A percentile compares a stretch with the other conserved stretches of the same genome.
phyloP scores from a whole-genome alignment of 1,284 basidiomycete genomes.

The Fistulinella cinereoalba region DNA sequence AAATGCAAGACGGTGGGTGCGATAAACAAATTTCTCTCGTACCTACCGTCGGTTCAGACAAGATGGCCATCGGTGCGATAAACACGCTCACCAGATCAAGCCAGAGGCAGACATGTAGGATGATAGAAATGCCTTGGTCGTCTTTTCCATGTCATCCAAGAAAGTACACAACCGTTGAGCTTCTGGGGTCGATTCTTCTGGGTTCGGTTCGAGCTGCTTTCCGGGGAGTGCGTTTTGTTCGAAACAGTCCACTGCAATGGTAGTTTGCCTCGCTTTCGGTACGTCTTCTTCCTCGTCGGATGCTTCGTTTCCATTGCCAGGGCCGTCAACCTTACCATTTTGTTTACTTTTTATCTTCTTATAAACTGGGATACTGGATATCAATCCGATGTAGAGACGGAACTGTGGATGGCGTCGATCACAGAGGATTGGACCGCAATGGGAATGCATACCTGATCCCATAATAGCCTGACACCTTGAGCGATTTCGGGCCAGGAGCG shows the following conservation, averaged over 20 bases:
- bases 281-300: slow-evolving; percentile 29
- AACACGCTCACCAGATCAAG: slow-evolving; percentile 40
- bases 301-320: slow-evolving; percentile 17
- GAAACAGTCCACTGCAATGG: slow-evolving; percentile 27
- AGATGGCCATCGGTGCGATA: neutral
- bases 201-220: slow-evolving; percentile 28
- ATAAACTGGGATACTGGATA: slow-evolving; percentile 27
- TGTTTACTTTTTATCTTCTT: no score
- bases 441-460: slow-evolving; percentile 42
- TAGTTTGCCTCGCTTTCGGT: slow-evolving; percentile 23
- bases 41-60: slow-evolving; percentile 22
- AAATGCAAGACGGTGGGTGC: slow-evolving; percentile 46
- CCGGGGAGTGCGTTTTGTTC: slow-evolving; percentile 33
- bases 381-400: slow-evolving; percentile 26
- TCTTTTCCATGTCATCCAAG: slow-evolving; percentile 44
- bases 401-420: slow-evolving; percentile 18
- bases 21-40: slow-evolving; percentile 28
- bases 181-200: slow-evolving; percentile 12
- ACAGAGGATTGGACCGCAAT: neutral
- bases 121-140: slow-evolving; percentile 49
- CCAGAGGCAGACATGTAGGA: slow-evolving; percentile 47
- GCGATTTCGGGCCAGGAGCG: slow-evolving; percentile 40
- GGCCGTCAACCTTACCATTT: slow-evolving; percentile 23
- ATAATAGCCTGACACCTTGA: slow-evolving; percentile 39
- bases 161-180: slow-evolving; percentile 36